These are phyloP conservation scores for Rhodosporidiobolus odoratus DNA, from an alignment of 768 basidiomycete species.

Conservation along the genomic window DNA sequence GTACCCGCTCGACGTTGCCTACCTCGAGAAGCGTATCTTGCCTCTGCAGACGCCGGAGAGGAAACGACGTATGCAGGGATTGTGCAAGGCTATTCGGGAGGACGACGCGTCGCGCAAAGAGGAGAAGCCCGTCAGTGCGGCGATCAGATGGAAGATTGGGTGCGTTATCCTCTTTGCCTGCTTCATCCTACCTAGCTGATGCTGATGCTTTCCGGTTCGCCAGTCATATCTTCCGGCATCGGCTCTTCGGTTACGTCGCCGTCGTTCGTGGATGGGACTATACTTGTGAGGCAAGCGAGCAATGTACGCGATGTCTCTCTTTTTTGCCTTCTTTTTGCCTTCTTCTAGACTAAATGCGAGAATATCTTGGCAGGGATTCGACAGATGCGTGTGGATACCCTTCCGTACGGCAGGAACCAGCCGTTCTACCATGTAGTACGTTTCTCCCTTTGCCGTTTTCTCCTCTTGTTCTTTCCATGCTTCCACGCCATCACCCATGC, in stretches of 20 bases:
- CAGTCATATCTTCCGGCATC: slow-evolving; percentile 17
- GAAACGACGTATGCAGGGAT: neutral
- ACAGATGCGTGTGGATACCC: slow-evolving; percentile 30
- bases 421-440: slow-evolving; percentile 36
- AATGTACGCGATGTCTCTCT: slow-evolving; percentile 13
- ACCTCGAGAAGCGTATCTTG: neutral
- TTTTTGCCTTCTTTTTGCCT: no score
- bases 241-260: slow-evolving; percentile 22
- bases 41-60: neutral
- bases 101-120: slow-evolving; percentile 6
- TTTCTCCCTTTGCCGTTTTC: neutral
- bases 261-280: slow-evolving; percentile 32
- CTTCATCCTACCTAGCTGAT: no score
- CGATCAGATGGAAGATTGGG: slow-evolving; percentile 17
- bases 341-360: no score
- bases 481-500: no score
- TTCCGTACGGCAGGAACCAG: slow-evolving; percentile 21
- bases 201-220: no score
- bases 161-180: neutral
- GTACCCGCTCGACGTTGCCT: slow-evolving; percentile 15
- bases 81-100: slow-evolving; percentile 18
- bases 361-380: slow-evolving; percentile 27
- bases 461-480: no score
- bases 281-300: slow-evolving; percentile 33
- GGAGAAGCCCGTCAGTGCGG: slow-evolving; percentile 3